Base-by-base conservation (phyloP, 371 early-diverging fungal genomes). In the Apophysomyces variabilis region DNA sequence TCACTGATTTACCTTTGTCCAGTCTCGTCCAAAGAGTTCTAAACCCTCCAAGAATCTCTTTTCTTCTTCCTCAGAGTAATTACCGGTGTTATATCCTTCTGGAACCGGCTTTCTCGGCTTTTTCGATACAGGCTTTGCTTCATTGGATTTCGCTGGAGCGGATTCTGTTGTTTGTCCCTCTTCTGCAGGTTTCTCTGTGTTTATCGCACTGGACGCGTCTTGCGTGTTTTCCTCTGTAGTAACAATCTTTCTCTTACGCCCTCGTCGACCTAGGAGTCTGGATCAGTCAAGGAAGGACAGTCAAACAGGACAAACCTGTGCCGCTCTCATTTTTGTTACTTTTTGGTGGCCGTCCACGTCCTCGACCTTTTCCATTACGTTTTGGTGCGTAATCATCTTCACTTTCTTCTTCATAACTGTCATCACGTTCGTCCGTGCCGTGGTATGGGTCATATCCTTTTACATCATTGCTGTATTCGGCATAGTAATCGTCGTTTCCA, bases 1-100 rank as follows among this genome's bases (percentile, higher is more conserved):
- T 62, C 5, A 18, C n/a, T 7, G 37, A 8, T 26, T 68, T 77
- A 91, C 92, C 69, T 82, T 83, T 43, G 75, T 74, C 95, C 95
- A 95, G 62, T 93, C 89, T 36, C 96, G 85, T 5, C 96, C 96
- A 80, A 81, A 91, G 21, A 87, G 61, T 57, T 92, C 92, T 21
- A 95, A 76, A 0, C 90, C 95, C 60, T 90, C 89, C 21, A 89
- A 65, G 72, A 95, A 95, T 39, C 71, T 72, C n/a, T 62, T 63
- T 72, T 93, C 90, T 64, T 95, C 96, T n/a, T 85, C 84, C 38
- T 90, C 92, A 0, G 88, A 85, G 66, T 93, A 95, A 1, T 84
- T 85, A 5, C 96, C 96, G 1, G 88, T 85, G 44, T 88, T 90
- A 61, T 72, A 73, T 38, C 88, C 89, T 54, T 76, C 76, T 7